Evolutionary conservation across 768 basidiomycete species (phyloP).

Genomic region (Psilocybe sp.): DNA sequence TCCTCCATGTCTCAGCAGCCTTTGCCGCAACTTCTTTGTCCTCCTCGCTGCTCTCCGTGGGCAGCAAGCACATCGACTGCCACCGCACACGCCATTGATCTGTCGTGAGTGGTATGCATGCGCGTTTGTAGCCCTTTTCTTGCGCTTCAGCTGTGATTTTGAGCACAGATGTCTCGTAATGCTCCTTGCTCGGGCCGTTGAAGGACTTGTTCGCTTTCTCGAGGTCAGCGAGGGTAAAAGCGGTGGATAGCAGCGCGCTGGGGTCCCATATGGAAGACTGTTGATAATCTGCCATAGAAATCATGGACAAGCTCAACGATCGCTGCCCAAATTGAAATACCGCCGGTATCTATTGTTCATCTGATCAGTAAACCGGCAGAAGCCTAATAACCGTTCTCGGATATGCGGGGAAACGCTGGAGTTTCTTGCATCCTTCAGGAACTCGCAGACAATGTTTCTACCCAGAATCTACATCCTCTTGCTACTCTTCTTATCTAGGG

Average conservation of each 20-base stretch:
- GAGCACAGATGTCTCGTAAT: constrained; percentile 47
- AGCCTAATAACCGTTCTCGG: too few relatives aligned
- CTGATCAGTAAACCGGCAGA: too few relatives aligned
- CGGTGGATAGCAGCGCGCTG: constrained; percentile 33
- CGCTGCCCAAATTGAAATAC: too few relatives aligned
- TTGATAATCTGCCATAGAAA: constrained; percentile 6
- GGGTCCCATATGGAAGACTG: constrained; percentile 29
- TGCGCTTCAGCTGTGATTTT: constrained; percentile 49
- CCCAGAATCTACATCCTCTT: too few relatives aligned
- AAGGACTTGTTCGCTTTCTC: constrained; percentile 24
- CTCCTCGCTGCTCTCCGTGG: constrained; percentile 33
- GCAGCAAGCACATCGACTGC: constrained; percentile 82
- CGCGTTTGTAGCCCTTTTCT: constrained; percentile 66
- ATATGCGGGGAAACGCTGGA: too few relatives aligned
- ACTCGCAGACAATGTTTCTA: too few relatives aligned
- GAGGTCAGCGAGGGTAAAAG: constrained; percentile 41
- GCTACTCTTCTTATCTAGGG: too few relatives aligned
- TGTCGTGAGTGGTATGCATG: constrained; percentile 89
- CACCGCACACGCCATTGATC: constrained; percentile 84
- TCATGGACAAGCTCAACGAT: too few relatives aligned
- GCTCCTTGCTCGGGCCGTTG: constrained; percentile 8
- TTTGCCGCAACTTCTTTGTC: constrained; percentile 47
- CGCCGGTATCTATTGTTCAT: too few relatives aligned
- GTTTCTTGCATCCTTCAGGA: too few relatives aligned
- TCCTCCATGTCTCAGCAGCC: constrained; percentile 85